Base-by-base conservation (phyloP, 352 stramenopile species). In the Globisporangium apiculatum region DNA sequence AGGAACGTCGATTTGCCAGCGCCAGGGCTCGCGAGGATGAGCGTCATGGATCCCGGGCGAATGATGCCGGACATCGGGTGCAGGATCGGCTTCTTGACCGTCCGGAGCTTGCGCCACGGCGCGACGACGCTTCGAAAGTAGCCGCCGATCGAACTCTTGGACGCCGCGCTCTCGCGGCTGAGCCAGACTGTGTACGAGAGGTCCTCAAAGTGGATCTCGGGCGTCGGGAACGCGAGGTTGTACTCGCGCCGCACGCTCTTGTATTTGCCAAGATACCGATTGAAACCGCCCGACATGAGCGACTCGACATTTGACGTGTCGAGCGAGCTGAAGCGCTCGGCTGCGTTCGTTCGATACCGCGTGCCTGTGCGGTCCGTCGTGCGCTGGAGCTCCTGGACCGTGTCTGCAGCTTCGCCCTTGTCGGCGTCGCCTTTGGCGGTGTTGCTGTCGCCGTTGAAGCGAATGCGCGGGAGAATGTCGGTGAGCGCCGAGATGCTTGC, bases 41-140 rank as follows among this genome's bases (percentile, higher is more conserved):
- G 64, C 61, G 77, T 87, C 64, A 85, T 79, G 0, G 70, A 68
- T 5, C 81, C 81, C 0, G 77, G 81, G 5, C 74, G 67, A 56
- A 89, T 88, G 49, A 79, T 76, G 1, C 81, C 81, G 5, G 60
- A 76, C 79, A 91, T 89, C 10, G 79, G 76, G 35, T 91, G 76
- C 18, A 91, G 40, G 31, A 81, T 71, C 3, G 55, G 48, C 48
- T 79, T 72, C 42, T 73, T 67, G 4, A 66, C 55, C 14, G 57
- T 75, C 50, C 64, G 61, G 36, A 64, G 57, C 55, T 73, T 64
- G 40, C 51, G 37, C 75, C 76, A 86, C 17, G 75, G 77, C 2
- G 69, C 52, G 3, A 69, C 45, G 1, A 69, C 15, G 1, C 55
- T 57, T 7, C 15, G n/a, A 38, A 71, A 65, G 36, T 56, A 64